Evolutionary conservation across 2,329 filamentous ascomycete species (phyloP), one percentile per base, ranked within the genome.

Genomic region (Colletotrichum gloeosporioides): DNA sequence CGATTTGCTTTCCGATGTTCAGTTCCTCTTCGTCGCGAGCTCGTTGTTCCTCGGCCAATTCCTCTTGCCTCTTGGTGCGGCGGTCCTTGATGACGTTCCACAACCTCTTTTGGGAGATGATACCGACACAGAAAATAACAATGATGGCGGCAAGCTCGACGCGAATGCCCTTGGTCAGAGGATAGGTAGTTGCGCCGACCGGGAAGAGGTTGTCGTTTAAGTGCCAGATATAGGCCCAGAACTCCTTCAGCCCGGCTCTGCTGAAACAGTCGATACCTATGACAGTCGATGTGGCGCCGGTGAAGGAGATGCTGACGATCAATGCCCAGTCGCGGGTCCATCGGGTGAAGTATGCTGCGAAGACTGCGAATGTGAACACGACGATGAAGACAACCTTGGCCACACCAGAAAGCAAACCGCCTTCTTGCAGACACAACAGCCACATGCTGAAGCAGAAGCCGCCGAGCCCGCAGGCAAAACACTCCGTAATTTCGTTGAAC

Each of bases 181-280:
- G 96, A 82, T 98, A 99, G 0, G 94, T 95, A 64, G 89, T 88
- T 2, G 94, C 94, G 49, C 92, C 90, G 3, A 95, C 86, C 0
- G 96, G 96, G 80, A 99, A 99, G 1, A 96, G 87, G 67, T 94
- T 89, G 57, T 92, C 88, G 83, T 98, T 98, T 53, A 99, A 85
- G 62, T 87, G 87, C 96, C 96, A 99, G 49, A 98, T 89, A 83
- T 98, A 99, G 8, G 95, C 90, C 96, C 96, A 99, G 79, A 98
- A 98, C 83, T 99, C 96, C 84, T 98, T 98, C 80, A 98, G 87
- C 0, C 96, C 96, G n/a, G 96, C 95, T 77, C 92, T 89, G 80
- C 93, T 96, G 80, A 96, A 98, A 84, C 95, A 98, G 83, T 99
- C 96, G 74, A 99, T 94, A 4, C 96, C 96, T 4, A 99, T 85